Conservation (phyloP, 352 stramenopile species). For the Phytopythium mirpurense region DNA sequence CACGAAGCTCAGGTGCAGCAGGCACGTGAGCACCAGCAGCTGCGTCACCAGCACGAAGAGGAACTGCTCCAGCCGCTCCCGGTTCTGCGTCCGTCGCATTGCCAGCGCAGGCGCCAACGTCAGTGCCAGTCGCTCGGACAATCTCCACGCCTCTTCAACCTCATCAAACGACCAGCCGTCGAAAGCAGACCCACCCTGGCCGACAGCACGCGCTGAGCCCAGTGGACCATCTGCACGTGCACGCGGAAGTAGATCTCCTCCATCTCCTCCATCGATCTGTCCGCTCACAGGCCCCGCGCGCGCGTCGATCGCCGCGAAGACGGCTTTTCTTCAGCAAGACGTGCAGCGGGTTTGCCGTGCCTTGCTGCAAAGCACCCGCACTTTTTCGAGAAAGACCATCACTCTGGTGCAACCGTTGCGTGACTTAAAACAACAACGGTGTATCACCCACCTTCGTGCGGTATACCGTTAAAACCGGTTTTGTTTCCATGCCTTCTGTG, state of each 20-base stretch:
- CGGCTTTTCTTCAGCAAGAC: background rate
- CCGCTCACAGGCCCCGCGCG: too few relatives aligned
- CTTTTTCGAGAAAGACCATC: background rate
- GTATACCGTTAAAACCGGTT: background rate
- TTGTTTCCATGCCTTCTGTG: too few relatives aligned
- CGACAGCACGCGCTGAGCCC: conserved; percentile 31
- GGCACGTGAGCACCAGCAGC: conserved; percentile 36
- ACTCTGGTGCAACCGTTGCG: background rate
- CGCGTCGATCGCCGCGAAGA: background rate
- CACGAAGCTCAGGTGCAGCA: conserved; percentile 59
- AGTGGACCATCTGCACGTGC: conserved; percentile 55
- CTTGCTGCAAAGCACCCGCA: background rate
- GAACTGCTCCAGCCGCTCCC: conserved; percentile 45
- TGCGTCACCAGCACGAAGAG: conserved; percentile 55
- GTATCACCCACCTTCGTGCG: background rate
- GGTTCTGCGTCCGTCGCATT: conserved; percentile 34
- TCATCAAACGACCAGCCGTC: background rate
- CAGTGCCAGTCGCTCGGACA: background rate
- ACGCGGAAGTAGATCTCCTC: conserved; percentile 79
- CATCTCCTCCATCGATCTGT: conserved; percentile 31
- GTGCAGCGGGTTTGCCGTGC: too few relatives aligned
- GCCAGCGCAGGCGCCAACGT: too few relatives aligned
- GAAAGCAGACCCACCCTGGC: conserved; percentile 23
- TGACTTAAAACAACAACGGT: too few relatives aligned
- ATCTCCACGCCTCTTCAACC: background rate